These are phyloP conservation scores for Carex parvula DNA, from an alignment of 176 grass and related monocot species.

Conservation along the genomic window DNA sequence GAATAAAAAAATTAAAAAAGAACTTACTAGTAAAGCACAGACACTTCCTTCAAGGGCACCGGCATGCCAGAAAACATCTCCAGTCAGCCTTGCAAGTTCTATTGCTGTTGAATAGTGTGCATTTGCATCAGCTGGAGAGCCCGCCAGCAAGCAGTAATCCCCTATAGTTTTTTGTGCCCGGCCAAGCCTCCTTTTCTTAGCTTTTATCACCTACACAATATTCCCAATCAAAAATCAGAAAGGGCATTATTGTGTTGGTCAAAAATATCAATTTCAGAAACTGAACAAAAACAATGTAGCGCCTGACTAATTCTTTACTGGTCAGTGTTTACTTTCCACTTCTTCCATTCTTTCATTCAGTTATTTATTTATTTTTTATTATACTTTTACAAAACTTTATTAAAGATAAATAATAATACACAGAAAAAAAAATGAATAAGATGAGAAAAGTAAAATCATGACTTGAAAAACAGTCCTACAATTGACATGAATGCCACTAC, in stretches of 20 bases:
- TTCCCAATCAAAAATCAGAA: neutral
- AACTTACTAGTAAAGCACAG: constrained; percentile 77
- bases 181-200: constrained; percentile 92
- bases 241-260: constrained; percentile 19
- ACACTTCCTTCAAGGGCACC: constrained; percentile 96
- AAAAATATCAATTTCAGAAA: constrained; percentile 32
- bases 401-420: neutral
- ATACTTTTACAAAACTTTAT: neutral
- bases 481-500: neutral
- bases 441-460: neutral
- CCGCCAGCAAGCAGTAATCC: constrained; percentile 92
- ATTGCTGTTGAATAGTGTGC: constrained; percentile 96
- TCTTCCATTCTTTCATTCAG: neutral
- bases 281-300: constrained; percentile 33
- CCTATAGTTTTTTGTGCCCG: constrained; percentile 97
- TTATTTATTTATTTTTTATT: neutral
- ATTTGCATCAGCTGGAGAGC: constrained; percentile 93
- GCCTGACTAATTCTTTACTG: neutral
- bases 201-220: constrained; percentile 79
- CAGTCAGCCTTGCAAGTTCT: constrained; percentile 91
- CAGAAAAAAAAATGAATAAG: neutral
- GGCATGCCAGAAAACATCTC: constrained; percentile 99
- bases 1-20: neutral
- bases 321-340: neutral
- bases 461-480: neutral